Percentiles rank a stretch among this genome's conserved stretches.
phyloP scores from a whole-genome alignment of 1,284 basidiomycete species.

The Heterobasidion irregulare region DNA sequence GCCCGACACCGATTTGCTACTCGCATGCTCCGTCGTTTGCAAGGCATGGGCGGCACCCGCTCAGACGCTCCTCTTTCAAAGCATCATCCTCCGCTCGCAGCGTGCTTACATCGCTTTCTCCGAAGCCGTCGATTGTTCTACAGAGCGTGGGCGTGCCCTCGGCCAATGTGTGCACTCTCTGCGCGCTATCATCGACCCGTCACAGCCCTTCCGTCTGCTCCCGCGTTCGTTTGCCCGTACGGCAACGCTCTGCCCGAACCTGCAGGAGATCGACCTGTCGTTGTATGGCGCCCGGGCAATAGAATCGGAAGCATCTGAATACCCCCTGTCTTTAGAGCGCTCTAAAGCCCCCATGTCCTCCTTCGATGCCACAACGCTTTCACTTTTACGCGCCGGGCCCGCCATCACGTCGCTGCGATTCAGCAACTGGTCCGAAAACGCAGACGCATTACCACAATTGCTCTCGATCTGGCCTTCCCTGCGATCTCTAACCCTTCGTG shows the following conservation, averaged over 20 bases:
- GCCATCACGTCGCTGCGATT: slow-evolving; percentile 47
- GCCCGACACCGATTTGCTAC: slow-evolving; percentile 34
- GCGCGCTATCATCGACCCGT: slow-evolving; percentile 52
- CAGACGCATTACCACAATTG: slow-evolving; percentile 47
- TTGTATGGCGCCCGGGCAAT: slow-evolving; percentile 49
- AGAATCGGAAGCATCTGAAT: slow-evolving; percentile 30
- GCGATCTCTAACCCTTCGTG: slow-evolving; percentile 45
- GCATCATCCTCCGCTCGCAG: slow-evolving; percentile 43
- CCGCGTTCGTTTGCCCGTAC: slow-evolving; percentile 49
- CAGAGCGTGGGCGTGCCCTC: slow-evolving; percentile 28
- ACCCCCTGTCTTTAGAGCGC: slow-evolving; percentile 27
- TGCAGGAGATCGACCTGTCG: slow-evolving; percentile 45
- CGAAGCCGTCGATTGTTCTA: slow-evolving; percentile 36
- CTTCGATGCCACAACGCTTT: slow-evolving; percentile 45
- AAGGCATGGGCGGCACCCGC: slow-evolving; percentile 51
- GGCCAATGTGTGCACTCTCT: slow-evolving; percentile 23
- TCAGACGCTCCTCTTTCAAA: slow-evolving; percentile 56
- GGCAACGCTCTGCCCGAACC: slow-evolving; percentile 48
- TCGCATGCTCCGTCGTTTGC: slow-evolving; percentile 51
- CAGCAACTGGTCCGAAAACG: slow-evolving; percentile 62
- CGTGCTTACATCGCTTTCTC: slow-evolving; percentile 45
- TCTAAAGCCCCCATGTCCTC: slow-evolving; percentile 42
- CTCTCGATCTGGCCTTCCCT: slow-evolving; percentile 54
- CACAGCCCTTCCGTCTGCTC: slow-evolving; percentile 50
- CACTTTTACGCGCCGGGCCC: slow-evolving; percentile 42